Percentiles rank a stretch among this genome's conserved stretches.
Conservation (phyloP, 306 rosid genomes). For the Amphicarpaea edgeworthii region DNA sequence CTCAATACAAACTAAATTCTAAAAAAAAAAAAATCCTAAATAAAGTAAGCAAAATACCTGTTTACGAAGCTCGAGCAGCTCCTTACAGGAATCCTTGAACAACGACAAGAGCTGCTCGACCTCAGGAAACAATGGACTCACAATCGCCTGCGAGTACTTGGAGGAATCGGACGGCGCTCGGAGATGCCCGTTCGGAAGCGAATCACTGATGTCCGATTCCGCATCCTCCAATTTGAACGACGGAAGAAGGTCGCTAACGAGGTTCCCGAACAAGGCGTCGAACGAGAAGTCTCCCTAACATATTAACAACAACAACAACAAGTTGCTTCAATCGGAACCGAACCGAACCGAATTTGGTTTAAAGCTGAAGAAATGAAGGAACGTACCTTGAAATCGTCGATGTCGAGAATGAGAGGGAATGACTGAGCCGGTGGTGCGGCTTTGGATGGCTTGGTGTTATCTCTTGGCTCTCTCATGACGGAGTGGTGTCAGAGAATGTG, state of each 20-base stretch:
- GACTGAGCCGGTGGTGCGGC: slow-evolving; percentile 62
- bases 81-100: slow-evolving; percentile 93
- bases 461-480: slow-evolving; percentile 79
- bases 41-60: slow-evolving; percentile 62
- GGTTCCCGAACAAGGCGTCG: slow-evolving; percentile 90
- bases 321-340: slow-evolving; percentile 10
- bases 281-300: slow-evolving; percentile 93
- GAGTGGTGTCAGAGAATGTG: slow-evolving; percentile 3
- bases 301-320: not conserved
- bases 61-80: slow-evolving; percentile 88
- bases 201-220: slow-evolving; percentile 72
- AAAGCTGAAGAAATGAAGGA: slow-evolving; percentile 17
- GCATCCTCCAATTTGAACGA: slow-evolving; percentile 79
- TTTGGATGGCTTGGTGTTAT: slow-evolving; percentile 35
- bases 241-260: slow-evolving; percentile 92
- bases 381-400: slow-evolving; percentile 89
- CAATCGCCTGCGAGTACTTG: slow-evolving; percentile 61
- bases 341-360: not conserved
- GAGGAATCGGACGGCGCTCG: slow-evolving; percentile 61
- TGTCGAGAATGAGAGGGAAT: slow-evolving; percentile 84
- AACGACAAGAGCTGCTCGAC: slow-evolving; percentile 84
- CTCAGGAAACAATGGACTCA: slow-evolving; percentile 83
- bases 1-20: slow-evolving; percentile 44
- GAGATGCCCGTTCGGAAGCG: slow-evolving; percentile 68
- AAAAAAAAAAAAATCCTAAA: slow-evolving; percentile 39